Conservation (phyloP, 768 basidiomycete species). For the Suillus lakei region DNA sequence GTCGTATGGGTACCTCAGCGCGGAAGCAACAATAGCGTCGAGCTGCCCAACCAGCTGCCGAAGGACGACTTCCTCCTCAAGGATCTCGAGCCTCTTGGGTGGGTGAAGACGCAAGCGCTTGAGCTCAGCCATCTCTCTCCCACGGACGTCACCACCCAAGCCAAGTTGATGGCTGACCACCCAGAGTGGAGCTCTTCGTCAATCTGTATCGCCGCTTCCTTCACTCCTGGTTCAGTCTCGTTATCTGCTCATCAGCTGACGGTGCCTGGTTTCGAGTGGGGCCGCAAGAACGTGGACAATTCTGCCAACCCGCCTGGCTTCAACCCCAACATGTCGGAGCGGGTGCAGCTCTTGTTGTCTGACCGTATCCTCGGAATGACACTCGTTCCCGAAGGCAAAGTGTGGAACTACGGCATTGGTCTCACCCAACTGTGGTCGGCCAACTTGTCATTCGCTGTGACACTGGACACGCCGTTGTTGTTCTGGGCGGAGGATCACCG, state of each 20-base stretch:
- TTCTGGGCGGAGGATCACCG: slow-evolving; percentile 98
- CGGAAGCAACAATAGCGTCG: slow-evolving; percentile 93
- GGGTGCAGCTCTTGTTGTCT: slow-evolving; percentile 90
- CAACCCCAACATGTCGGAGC: slow-evolving; percentile 98
- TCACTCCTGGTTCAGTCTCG: slow-evolving; percentile 97
- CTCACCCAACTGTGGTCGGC: slow-evolving; percentile 91
- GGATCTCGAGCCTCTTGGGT: slow-evolving; percentile 93
- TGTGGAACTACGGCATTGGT: slow-evolving; percentile 98
- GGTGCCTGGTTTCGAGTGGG: slow-evolving; percentile 97
- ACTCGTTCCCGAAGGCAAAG: slow-evolving; percentile 88
- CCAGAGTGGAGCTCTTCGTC: slow-evolving; percentile 94
- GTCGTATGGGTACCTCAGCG: slow-evolving; percentile 98
- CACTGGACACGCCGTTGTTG: slow-evolving; percentile 87
- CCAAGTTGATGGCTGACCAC: slow-evolving; percentile 96
- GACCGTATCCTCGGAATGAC: slow-evolving; percentile 97
- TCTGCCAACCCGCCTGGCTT: slow-evolving; percentile 89
- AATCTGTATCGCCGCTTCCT: slow-evolving; percentile 92
- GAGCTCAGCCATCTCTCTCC: slow-evolving; percentile 94
- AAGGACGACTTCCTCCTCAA: slow-evolving; percentile 95
- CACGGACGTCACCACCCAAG: slow-evolving; percentile 91
- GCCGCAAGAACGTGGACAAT: slow-evolving; percentile 88
- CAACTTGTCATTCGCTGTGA: slow-evolving; percentile 79
- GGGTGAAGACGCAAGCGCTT: slow-evolving; percentile 95
- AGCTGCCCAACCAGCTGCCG: slow-evolving; percentile 87
- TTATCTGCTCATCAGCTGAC: slow-evolving; percentile 90